Evolutionary conservation across 139 green algal species (phyloP), one percentile per base, ranked within the genome.

Genomic region (Coelastrella sp.): DNA sequence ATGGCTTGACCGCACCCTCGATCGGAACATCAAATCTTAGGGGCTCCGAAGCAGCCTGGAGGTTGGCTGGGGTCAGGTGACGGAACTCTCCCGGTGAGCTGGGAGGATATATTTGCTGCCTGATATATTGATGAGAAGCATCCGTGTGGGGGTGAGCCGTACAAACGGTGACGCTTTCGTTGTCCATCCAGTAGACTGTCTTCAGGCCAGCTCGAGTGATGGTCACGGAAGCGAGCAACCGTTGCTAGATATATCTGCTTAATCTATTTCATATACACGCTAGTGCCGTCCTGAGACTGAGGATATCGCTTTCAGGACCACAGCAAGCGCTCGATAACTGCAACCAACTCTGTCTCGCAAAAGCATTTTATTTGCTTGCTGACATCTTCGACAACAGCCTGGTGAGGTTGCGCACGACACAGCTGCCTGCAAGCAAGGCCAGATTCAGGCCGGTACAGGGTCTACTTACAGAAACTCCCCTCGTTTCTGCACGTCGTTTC

Each of bases 251-350:
- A 64, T 27, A 27, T n/a, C n/a, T n/a, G n/a, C n/a, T n/a, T n/a
- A n/a, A n/a, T n/a, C n/a, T n/a, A n/a, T n/a, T n/a, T n/a, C n/a
- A n/a, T n/a, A n/a, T n/a, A n/a, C n/a, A n/a, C n/a, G n/a, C n/a
- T n/a, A n/a, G n/a, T n/a, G n/a, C n/a, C n/a, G n/a, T n/a, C n/a
- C n/a, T n/a, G n/a, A n/a, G n/a, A n/a, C n/a, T n/a, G n/a, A n/a
- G n/a, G 83, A 60, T 90, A 60, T 50, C 87, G 78, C 76, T n/a
- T 21, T 64, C 53, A 64, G 53, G 53, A 64, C 53, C 53, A 64
- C 27, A 64, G 53, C 53, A 27, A 64, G 53, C 53, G 53, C 53
- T 9, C 53, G 30, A 21, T 32, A 64, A 64, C 53, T 64, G 53
- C 53, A 64, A 64, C 53, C 53, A 64, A n/a, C 53, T 32, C 11